Evolutionary conservation across 768 basidiomycete species (phyloP).

Genomic region (Saitozyma sp.): DNA sequence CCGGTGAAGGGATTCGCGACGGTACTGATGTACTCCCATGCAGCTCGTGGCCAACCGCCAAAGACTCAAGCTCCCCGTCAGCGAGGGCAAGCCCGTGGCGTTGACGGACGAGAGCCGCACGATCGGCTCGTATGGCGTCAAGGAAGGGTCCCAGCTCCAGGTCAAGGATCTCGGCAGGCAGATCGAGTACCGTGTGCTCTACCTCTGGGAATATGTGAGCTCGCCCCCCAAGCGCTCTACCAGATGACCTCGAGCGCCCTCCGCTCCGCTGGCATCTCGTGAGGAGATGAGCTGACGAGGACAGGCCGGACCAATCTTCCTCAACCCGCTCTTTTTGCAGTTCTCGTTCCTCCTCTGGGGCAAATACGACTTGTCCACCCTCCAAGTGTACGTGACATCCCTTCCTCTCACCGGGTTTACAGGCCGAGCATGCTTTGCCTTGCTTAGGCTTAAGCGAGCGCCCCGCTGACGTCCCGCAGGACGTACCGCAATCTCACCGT

Average conservation of each 20-base stretch:
- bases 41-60: constrained; percentile 75
- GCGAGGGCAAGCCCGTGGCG: constrained; percentile 56
- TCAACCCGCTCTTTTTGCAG: constrained; percentile 82
- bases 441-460: too few relatives aligned
- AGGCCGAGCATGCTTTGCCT: constrained; percentile 6
- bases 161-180: constrained; percentile 92
- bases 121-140: constrained; percentile 62
- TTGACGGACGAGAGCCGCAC: constrained; percentile 65
- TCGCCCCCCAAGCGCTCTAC: neutral
- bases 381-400: constrained; percentile 45
- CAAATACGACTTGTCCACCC: constrained; percentile 53
- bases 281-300: neutral
- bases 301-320: constrained; percentile 80
- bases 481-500: constrained; percentile 64
- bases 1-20: too few relatives aligned
- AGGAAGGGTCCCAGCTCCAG: constrained; percentile 64
- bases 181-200: constrained; percentile 82
- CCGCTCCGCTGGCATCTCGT: neutral
- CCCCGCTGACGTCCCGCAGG: constrained; percentile 51
- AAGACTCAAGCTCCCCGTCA: constrained; percentile 58
- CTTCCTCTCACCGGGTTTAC: constrained; percentile 8
- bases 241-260: neutral
- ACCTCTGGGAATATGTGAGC: constrained; percentile 91
- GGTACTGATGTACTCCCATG: neutral
- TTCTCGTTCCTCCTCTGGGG: constrained; percentile 72